These are phyloP conservation scores for Cyberlindnera lachancei DNA, from an alignment of 805 yeast species.

Conservation along the genomic window DNA sequence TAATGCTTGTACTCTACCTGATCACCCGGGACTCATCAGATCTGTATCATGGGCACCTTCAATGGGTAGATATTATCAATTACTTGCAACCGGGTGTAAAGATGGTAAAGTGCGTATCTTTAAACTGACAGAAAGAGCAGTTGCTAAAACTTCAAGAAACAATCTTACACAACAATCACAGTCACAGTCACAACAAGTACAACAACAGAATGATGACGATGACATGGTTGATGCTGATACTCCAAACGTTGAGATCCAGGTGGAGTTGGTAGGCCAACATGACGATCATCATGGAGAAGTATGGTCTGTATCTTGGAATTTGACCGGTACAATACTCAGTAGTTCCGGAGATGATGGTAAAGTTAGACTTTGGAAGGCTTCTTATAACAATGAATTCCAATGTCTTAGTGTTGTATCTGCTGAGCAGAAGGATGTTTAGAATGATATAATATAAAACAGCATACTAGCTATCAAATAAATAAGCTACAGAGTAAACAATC, in stretches of 20 bases:
- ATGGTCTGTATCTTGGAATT: slow-evolving; percentile 95
- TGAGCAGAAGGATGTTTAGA: slow-evolving; percentile 26
- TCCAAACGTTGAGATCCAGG: slow-evolving; percentile 27
- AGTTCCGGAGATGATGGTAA: slow-evolving; percentile 95
- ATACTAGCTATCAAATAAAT: too few species aligned
- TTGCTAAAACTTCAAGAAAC: slow-evolving; percentile 3
- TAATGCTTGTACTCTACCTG: slow-evolving; percentile 62
- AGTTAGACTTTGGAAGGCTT: slow-evolving; percentile 85
- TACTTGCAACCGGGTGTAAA: slow-evolving; percentile 91
- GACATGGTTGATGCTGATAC: slow-evolving; percentile 19
- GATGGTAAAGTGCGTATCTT: slow-evolving; percentile 89
- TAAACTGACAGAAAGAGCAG: slow-evolving; percentile 47
- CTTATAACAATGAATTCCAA: slow-evolving; percentile 78
- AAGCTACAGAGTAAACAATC: too few species aligned
- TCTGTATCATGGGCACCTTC: slow-evolving; percentile 96
- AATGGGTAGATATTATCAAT: slow-evolving; percentile 82
- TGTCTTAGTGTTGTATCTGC: slow-evolving; percentile 83
- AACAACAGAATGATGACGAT: slow-evolving; percentile 10
- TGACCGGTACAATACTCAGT: slow-evolving; percentile 86
- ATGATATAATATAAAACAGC: too few species aligned
- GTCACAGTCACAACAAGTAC: too few species aligned
- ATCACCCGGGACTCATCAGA: slow-evolving; percentile 80
- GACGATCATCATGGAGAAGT: slow-evolving; percentile 82
- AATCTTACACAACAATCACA: too few species aligned
- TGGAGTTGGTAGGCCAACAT: slow-evolving; percentile 59